Evolutionary conservation across 257 asterid genomes (phyloP), one percentile per base, ranked within the genome.

Genomic region (Apocynum venetum): DNA sequence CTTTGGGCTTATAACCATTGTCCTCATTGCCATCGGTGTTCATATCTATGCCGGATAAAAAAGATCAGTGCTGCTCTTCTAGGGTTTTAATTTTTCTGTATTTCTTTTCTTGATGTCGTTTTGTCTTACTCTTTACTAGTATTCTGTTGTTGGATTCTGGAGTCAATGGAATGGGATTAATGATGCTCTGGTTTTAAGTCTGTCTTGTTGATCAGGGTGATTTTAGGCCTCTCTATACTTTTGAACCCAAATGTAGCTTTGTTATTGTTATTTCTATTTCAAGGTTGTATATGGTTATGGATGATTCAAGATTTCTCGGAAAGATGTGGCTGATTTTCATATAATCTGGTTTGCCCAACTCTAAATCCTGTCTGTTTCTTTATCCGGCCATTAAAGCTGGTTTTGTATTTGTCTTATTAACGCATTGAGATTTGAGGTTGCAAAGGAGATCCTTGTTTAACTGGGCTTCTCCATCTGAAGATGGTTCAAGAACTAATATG

Each of bases 21-120:
- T 92, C 83, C 92, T 92, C 73, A 85, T 92, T 36, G 96, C 97
- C 77, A 85, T 92, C 63, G 94, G 93, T 0, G 93, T 92, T 76
- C 97, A 92, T 56, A 82, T 92, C 79, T 70, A 84, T 82, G 70
- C 94, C 55, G 90, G 85, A 70, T 89, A 79, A 51, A 9, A 10
- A 1, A 0, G 46, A 6, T 46, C 7, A 25, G 6, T 44, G 13
- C 43, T 40, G 55, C 20, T 56, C 8, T 19, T n/a, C 25, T 8
- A 2, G 5, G 41, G 51, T 44, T 20, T 25, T 31, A 4, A 6
- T 38, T n/a, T 10, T 25, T 0, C 6, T 38, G 46, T 11, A 57
- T 56, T 41, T 74, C 19, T 8, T 59, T 25, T 44, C 66, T 53
- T 53, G 66, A 71, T 49, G 38, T 44, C 14, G 17, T 46, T 25